phyloP scores from a whole-genome alignment of 2,329 filamentous ascomycete genomes.

The Botrytis sinoallii region DNA sequence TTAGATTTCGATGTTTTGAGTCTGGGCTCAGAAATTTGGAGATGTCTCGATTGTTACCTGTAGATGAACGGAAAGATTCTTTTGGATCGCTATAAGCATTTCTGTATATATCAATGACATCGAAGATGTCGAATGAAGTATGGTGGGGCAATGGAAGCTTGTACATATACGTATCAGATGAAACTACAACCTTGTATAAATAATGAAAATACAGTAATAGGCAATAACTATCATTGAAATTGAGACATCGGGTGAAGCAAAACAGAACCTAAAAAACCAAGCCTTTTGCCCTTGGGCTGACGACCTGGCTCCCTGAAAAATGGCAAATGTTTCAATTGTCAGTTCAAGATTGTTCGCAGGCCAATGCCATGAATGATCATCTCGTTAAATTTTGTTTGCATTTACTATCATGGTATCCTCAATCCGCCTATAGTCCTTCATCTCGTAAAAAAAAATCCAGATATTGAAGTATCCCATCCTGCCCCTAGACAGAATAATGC shows the following conservation, averaged over 20 bases:
- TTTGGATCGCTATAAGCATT: neutral
- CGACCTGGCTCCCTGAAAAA: neutral
- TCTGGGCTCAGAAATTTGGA: neutral
- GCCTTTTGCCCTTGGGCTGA: neutral
- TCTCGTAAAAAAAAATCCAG: neutral
- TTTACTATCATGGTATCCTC: neutral
- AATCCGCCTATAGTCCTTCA: neutral
- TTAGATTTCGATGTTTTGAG: neutral
- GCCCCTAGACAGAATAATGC: neutral
- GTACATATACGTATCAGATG: neutral
- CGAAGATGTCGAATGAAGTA: neutral
- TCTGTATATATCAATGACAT: neutral
- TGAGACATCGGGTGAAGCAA: neutral
- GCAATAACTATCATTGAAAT: neutral
- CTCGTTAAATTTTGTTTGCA: neutral
- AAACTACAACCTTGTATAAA: neutral
- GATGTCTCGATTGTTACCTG: neutral
- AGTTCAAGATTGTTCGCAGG: neutral
- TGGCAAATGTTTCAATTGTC: neutral
- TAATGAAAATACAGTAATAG: neutral
- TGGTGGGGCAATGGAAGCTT: neutral
- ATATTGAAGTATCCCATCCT: slow-evolving; percentile 1
- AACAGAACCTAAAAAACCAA: neutral
- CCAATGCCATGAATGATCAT: neutral
- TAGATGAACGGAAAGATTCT: neutral